Evolutionary conservation across 768 basidiomycete genomes (phyloP).

Genomic region (Zangia roseola): DNA sequence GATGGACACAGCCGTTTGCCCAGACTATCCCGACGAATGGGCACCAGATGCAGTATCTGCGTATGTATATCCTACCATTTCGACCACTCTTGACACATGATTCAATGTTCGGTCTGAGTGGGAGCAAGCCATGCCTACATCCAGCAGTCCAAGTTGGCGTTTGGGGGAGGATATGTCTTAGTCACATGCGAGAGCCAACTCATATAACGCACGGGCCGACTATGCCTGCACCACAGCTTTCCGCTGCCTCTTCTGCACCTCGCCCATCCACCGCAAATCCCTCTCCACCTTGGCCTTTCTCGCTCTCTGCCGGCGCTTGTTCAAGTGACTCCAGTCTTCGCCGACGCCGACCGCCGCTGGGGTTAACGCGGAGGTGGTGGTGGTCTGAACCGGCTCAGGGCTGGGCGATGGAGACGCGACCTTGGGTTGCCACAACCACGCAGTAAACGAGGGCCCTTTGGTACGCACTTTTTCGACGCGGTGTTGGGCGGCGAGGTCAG

Average conservation of each 20-base stretch:
- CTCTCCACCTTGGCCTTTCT: constrained; percentile 44
- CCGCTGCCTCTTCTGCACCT: constrained; percentile 28
- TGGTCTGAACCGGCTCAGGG: too few species aligned
- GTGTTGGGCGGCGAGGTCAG: constrained; percentile 40
- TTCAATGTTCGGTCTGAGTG: too few species aligned
- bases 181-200: too few species aligned
- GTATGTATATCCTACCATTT: too few species aligned
- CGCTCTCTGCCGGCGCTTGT: constrained; percentile 48
- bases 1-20: too few species aligned
- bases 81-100: too few species aligned
- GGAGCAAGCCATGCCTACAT: too few species aligned
- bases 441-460: constrained; percentile 26
- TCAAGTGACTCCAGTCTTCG: constrained; percentile 56
- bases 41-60: too few species aligned
- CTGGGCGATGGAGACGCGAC: neutral
- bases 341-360: constrained; percentile 32
- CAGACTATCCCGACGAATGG: too few species aligned
- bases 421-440: constrained; percentile 42
- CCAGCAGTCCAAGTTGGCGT: too few species aligned
- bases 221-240: neutral
- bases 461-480: constrained; percentile 44
- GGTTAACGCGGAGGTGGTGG: constrained; percentile 4
- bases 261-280: constrained; percentile 41
- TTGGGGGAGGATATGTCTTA: too few species aligned
- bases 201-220: too few species aligned